Evolutionary conservation across 352 stramenopile genomes (phyloP).

Genomic region (Phytophthora agathidicida): DNA sequence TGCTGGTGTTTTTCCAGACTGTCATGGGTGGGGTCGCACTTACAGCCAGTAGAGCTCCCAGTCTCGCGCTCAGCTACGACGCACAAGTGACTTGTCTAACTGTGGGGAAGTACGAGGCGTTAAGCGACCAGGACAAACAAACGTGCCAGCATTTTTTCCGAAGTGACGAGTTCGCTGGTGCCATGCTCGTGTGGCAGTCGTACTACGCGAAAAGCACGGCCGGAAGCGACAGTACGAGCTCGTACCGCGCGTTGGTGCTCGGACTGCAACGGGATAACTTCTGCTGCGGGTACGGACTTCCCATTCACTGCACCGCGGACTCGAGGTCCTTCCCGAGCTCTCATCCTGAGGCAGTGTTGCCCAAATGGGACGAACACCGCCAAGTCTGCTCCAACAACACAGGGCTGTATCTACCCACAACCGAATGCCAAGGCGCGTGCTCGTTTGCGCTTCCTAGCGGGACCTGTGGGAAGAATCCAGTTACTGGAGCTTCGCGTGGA

Average conservation of each 20-base stretch:
- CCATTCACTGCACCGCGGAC: slow-evolving; percentile 55
- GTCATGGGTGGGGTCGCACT: slow-evolving; percentile 66
- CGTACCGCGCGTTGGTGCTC: slow-evolving; percentile 62
- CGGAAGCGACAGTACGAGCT: slow-evolving; percentile 13
- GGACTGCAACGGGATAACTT: slow-evolving; percentile 68
- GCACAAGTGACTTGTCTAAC: slow-evolving; percentile 62
- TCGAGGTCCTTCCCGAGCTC: slow-evolving; percentile 50
- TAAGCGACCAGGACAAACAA: slow-evolving; percentile 37
- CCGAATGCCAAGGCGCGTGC: slow-evolving; percentile 55
- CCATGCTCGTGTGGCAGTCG: slow-evolving; percentile 73
- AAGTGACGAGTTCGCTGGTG: slow-evolving; percentile 66
- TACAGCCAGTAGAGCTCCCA: slow-evolving; percentile 28
- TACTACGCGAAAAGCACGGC: slow-evolving; percentile 65
- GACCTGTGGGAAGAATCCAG: slow-evolving; percentile 59
- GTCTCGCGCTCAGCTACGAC: slow-evolving; percentile 34
- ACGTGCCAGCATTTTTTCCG: slow-evolving; percentile 58
- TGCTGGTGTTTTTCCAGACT: slow-evolving; percentile 64
- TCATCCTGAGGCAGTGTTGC: slow-evolving; percentile 41
- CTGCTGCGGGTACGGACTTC: slow-evolving; percentile 71
- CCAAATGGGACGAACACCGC: slow-evolving; percentile 31
- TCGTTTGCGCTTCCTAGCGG: slow-evolving; percentile 73
- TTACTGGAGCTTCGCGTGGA: slow-evolving; percentile 52
- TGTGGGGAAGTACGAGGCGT: slow-evolving; percentile 55
- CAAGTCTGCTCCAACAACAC: slow-evolving; percentile 33
- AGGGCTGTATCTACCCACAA: slow-evolving; percentile 50